Conservation (phyloP, 495 filamentous ascomycete genomes). For the Hypoxylon cercidicola region DNA sequence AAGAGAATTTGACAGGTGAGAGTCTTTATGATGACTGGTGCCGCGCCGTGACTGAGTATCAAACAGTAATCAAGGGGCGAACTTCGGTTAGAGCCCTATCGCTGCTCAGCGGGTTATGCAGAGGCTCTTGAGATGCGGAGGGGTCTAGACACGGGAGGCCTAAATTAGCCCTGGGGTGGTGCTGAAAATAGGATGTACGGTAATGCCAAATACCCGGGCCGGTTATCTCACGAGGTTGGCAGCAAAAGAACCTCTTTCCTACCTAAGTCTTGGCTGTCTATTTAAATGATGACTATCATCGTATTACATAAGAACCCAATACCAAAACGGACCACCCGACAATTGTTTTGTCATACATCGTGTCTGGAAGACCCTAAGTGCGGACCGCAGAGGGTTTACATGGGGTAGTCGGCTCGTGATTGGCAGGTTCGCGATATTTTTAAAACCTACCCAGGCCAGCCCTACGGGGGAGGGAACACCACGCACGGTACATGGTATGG, state of each 20-base stretch:
- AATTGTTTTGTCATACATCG: not conserved
- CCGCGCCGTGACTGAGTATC: too few relatives aligned
- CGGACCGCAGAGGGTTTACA: constrained; percentile 2
- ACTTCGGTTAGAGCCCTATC: too few relatives aligned
- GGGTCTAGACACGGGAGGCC: not conserved
- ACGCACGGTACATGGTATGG: too few relatives aligned
- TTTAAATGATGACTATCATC: constrained; percentile 5
- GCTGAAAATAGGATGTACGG: constrained; percentile 22
- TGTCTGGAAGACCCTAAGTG: too few relatives aligned
- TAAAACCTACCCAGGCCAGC: constrained; percentile 27
- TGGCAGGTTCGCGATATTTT: constrained; percentile 33
- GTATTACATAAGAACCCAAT: constrained; percentile 14
- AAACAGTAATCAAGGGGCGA: too few relatives aligned
- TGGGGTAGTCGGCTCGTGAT: constrained; percentile 7
- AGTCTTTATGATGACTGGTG: not conserved
- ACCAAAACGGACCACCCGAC: not conserved
- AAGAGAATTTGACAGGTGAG: not conserved
- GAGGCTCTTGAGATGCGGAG: not conserved
- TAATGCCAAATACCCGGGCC: not conserved
- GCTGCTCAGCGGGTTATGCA: not conserved
- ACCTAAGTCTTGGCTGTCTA: constrained; percentile 2
- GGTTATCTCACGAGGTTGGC: constrained; percentile 1
- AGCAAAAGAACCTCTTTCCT: constrained; percentile 3
- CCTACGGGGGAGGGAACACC: constrained; percentile 10
- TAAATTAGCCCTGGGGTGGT: not conserved